A percentile compares a stretch with the other conserved stretches of the same genome.
Conservation (phyloP, 2,329 filamentous ascomycete species). For the Trichophyton verrucosum region DNA sequence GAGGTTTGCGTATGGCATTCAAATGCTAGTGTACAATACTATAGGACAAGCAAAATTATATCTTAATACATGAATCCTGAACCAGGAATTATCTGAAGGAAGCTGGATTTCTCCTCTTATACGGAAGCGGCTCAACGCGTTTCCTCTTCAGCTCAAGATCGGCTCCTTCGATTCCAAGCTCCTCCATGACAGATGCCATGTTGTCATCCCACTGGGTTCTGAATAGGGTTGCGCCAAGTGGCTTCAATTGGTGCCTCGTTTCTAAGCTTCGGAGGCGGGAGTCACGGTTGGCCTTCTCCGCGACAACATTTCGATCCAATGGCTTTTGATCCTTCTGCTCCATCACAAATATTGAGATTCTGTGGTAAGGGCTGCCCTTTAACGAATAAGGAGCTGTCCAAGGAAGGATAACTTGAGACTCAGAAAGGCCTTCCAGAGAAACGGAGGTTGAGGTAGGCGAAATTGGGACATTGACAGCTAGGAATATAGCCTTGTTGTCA, state of each 20-base stretch:
- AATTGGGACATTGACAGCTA: constrained; percentile 62
- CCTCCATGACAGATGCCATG: constrained; percentile 76
- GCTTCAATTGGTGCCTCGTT: constrained; percentile 53
- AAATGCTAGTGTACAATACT: constrained; percentile 11
- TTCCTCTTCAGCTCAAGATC: constrained; percentile 76
- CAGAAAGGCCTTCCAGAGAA: constrained; percentile 51
- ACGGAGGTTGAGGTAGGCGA: constrained; percentile 49
- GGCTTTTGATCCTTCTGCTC: constrained; percentile 56
- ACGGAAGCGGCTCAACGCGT: constrained; percentile 56
- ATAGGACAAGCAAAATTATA: constrained; percentile 2
- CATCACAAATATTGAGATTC: constrained; percentile 69
- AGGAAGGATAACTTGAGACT: constrained; percentile 56
- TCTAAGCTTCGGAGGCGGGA: constrained; percentile 68
- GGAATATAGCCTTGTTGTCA: constrained; percentile 70
- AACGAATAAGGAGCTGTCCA: constrained; percentile 82
- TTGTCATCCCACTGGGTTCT: constrained; percentile 78
- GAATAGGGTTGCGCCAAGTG: constrained; percentile 80
- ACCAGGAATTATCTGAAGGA: constrained; percentile 30
- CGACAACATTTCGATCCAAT: constrained; percentile 47
- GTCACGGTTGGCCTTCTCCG: constrained; percentile 43
- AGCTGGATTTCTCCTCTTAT: constrained; percentile 46
- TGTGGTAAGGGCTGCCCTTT: constrained; percentile 84
- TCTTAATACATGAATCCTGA: not conserved
- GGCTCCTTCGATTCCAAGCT: constrained; percentile 59
- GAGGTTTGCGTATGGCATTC: not conserved